Conservation (phyloP, 352 stramenopile species). For the Globisporangium cystogenes region DNA sequence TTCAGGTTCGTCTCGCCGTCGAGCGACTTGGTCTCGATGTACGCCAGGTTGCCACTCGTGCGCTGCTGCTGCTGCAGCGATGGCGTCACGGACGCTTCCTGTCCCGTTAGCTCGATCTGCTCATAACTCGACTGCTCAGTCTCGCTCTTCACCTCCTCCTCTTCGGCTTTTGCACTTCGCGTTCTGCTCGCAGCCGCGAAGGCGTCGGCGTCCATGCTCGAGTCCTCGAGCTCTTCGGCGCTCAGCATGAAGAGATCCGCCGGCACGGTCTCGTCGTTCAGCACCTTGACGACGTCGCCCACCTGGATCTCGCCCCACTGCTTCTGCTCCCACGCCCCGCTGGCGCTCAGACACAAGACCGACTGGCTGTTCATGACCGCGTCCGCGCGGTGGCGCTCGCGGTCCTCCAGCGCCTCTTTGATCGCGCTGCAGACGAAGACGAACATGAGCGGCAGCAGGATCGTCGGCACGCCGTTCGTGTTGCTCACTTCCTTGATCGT, state of each 20-base stretch:
- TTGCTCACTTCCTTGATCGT: constrained; percentile 82
- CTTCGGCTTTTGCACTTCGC: constrained; percentile 1
- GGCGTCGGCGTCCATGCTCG: constrained; percentile 22
- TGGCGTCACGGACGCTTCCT: not conserved
- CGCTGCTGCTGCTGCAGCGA: constrained; percentile 12
- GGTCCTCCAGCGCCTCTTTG: constrained; percentile 80
- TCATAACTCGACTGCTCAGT: constrained; percentile 3
- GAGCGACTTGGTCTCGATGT: constrained; percentile 83
- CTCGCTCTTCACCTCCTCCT: constrained; percentile 4
- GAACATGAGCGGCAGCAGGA: constrained; percentile 62
- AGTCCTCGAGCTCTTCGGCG: constrained; percentile 43
- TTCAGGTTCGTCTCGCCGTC: constrained; percentile 85
- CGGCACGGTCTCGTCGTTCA: constrained; percentile 55
- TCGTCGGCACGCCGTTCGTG: constrained; percentile 78
- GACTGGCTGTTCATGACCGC: constrained; percentile 59
- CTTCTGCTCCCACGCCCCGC: constrained; percentile 38
- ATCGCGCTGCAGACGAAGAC: constrained; percentile 80
- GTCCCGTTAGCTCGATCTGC: constrained; percentile 5
- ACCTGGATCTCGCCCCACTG: constrained; percentile 68
- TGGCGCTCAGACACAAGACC: constrained; percentile 38
- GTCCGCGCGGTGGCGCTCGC: constrained; percentile 72
- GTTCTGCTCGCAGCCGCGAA: not conserved
- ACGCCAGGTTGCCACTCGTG: constrained; percentile 44
- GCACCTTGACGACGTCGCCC: constrained; percentile 79
- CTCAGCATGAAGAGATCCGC: constrained; percentile 71